phyloP scores from a whole-genome alignment of 2,329 filamentous ascomycete genomes.

The Pleurostoma richardsiae region DNA sequence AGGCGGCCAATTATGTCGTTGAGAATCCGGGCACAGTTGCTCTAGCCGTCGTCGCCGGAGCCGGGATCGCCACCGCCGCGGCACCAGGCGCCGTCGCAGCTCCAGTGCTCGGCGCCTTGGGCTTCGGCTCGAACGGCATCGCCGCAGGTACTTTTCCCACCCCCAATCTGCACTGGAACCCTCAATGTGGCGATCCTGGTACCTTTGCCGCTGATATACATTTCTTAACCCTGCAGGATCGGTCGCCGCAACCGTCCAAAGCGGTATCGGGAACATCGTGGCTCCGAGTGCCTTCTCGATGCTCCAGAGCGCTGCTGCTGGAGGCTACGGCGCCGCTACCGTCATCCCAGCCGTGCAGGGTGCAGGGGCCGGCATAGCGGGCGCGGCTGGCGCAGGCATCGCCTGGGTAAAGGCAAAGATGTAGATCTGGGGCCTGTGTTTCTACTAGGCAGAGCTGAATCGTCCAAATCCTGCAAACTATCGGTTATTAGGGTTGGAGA shows the following conservation, averaged over 20 bases:
- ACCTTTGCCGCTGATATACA: not conserved
- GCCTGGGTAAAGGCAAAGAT: not conserved
- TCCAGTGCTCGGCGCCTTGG: slow-evolving; percentile 4
- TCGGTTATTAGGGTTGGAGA: too few relatives aligned
- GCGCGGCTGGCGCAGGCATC: slow-evolving; percentile 1
- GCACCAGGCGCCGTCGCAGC: slow-evolving; percentile 7
- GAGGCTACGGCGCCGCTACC: slow-evolving; percentile 10
- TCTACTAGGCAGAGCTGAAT: too few relatives aligned
- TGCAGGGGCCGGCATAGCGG: slow-evolving; percentile 2
- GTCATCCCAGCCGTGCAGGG: slow-evolving; percentile 8
- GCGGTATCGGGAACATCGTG: slow-evolving; percentile 9
- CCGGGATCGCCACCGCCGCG: not conserved
- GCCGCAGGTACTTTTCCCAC: slow-evolving; percentile 6
- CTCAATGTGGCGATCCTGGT: not conserved
- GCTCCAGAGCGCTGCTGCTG: slow-evolving; percentile 15
- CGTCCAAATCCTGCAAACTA: too few relatives aligned
- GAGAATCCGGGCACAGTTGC: slow-evolving; percentile 1
- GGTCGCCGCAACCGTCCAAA: slow-evolving; percentile 10
- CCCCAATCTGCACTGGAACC: too few relatives aligned
- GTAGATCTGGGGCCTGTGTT: not conserved
- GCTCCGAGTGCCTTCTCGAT: slow-evolving; percentile 12
- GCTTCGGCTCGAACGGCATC: slow-evolving; percentile 7
- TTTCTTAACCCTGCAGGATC: slow-evolving; percentile 10
- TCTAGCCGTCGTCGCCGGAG: not conserved
- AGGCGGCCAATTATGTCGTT: slow-evolving; percentile 2